phyloP scores from a whole-genome alignment of 177 flowering plant genomes.

The Vitis hybrid region DNA sequence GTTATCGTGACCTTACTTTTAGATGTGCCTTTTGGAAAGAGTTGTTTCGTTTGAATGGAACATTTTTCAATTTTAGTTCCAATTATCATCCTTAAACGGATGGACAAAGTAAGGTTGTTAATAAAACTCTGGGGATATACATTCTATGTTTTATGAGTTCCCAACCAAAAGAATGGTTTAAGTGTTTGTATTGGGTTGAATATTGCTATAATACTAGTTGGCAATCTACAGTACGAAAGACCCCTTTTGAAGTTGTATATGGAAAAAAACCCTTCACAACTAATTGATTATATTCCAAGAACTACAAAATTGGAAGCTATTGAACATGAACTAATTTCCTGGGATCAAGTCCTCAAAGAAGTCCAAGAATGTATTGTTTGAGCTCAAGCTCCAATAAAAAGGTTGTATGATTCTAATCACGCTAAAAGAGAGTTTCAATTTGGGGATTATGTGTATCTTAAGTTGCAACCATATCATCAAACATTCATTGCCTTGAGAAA shows the following conservation, averaged over 20 bases:
- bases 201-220: slow-evolving; percentile 15
- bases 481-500: background rate
- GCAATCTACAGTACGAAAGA: background rate
- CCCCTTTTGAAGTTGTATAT: slow-evolving; percentile 17
- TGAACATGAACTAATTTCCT: background rate
- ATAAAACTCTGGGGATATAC: slow-evolving; percentile 16
- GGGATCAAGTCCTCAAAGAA: too few species aligned
- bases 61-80: too few species aligned
- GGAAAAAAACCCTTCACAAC: background rate
- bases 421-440: too few species aligned
- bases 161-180: background rate
- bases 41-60: too few species aligned
- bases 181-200: slow-evolving; percentile 19
- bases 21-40: too few species aligned
- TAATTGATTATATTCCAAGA: slow-evolving; percentile 3
- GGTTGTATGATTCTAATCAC: too few species aligned
- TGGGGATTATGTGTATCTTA: too few species aligned
- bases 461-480: background rate
- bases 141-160: background rate
- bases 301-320: slow-evolving; percentile 2
- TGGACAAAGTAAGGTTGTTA: slow-evolving; percentile 11
- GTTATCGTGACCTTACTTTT: too few species aligned
- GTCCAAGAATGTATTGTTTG: too few species aligned
- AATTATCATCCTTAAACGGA: background rate
- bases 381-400: too few species aligned